Base-by-base conservation (phyloP, 179 eudicot species). In the Patellifolia procumbens region DNA sequence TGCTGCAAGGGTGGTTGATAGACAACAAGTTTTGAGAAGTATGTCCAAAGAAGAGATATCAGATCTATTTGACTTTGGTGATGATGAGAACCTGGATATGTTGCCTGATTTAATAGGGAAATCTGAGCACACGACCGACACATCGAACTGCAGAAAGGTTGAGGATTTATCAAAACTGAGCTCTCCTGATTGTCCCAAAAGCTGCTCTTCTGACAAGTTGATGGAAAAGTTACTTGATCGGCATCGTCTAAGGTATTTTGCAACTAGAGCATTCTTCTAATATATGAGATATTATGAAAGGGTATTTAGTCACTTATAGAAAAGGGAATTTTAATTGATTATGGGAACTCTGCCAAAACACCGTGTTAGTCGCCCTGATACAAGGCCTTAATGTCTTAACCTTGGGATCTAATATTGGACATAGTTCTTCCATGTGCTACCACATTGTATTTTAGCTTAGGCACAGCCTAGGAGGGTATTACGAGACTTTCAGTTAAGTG, bases 1-100 rank as follows among this genome's bases (percentile, higher is more conserved):
- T 78, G 95, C 99, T 73, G 99, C 99, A 37, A 89, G 99, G 83
- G 99, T 95, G 51, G 99, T 95, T 29, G 99, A 95, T 80, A 87
- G 93, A 80, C 99, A 95, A 76, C 99, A 95, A 83, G 90, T 95
- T 70, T 89, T 90, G 79, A 83, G 99, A 80, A 93, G 94, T 55
- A 89, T 95, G 83, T 95, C 99, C 52, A 95, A 90, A 83, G 99
- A 95, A 85, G 99, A 95, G 84, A 90, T 95, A 86, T 76, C 89
- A 60, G 97, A 93, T 86, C 89, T 95, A 58, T 95, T 95, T 83
- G 92, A 90, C 29, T 93, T 93, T 84, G 88, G 94, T 28, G 98
- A 93, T 68, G 98, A 95, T 55, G 99, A 93, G 77, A 83, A 75
- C 77, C 65, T 81, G 17, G 93, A 89, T 63, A 46, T 75, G 31